phyloP scores from a whole-genome alignment of 352 stramenopile species.

The Phytophthora syringae region DNA sequence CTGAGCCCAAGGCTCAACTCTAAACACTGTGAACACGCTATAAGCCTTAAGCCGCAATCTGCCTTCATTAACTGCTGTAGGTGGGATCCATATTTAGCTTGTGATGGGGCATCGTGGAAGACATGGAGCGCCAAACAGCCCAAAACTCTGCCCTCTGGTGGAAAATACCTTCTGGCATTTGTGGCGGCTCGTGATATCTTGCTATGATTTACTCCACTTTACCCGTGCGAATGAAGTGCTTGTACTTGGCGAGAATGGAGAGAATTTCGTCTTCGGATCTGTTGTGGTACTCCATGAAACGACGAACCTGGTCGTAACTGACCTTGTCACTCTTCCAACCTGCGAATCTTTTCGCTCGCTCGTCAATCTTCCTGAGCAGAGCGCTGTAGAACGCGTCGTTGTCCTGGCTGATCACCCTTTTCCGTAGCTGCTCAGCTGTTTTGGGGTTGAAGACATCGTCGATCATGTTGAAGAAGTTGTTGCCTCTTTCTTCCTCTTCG shows the following conservation, averaged over 20 bases:
- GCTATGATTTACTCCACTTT: not conserved
- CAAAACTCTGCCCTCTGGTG: too few relatives aligned
- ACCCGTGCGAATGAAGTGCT: not conserved
- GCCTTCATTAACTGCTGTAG: too few relatives aligned
- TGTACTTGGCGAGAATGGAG: not conserved
- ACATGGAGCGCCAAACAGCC: too few relatives aligned
- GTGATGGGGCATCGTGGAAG: too few relatives aligned
- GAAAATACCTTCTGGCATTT: too few relatives aligned
- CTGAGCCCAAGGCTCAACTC: too few relatives aligned
- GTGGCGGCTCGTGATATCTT: too few relatives aligned
- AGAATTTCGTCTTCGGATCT: not conserved
- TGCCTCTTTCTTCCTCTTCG: not conserved
- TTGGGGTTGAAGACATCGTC: constrained; percentile 5
- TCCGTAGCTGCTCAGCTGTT: not conserved
- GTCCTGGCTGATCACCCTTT: not conserved
- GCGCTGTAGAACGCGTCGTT: not conserved
- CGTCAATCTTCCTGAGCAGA: not conserved
- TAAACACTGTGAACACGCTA: too few relatives aligned
- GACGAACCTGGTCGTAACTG: not conserved
- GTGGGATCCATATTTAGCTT: too few relatives aligned
- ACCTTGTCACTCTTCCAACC: not conserved
- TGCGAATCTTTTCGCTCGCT: not conserved
- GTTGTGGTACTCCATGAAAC: not conserved
- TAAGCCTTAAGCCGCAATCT: too few relatives aligned
- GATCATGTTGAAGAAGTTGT: not conserved